Evolutionary conservation across 768 basidiomycete species (phyloP), one percentile per base, ranked within the genome.

Genomic region (Xerocomus spinulosus): DNA sequence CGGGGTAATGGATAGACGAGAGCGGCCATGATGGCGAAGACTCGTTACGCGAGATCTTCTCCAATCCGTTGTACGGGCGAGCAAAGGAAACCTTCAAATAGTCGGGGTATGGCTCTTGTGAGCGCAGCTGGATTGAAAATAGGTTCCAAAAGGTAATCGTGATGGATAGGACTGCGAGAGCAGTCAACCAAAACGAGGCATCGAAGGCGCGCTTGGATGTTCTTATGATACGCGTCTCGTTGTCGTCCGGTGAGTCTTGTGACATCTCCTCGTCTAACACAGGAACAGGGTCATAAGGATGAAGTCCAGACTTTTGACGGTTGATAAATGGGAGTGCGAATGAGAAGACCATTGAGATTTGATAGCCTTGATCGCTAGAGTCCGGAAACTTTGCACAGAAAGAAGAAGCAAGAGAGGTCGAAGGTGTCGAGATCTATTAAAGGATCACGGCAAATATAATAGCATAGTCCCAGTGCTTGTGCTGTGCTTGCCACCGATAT

Each of bases 21-120:
- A 62, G 51, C 5, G 61, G 61, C 62, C 61, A 62, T 14, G 44
- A 61, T 14, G 58, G 59, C 5, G 61, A 63, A n/a, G 62, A 61
- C 18, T 49, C 51, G n/a, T 62, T 62, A 13, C 61, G 58, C 15
- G 47, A n/a, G 6, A 62, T 44, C 38, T 39, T 61, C 30, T 58
- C 61, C 21, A 63, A 30, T 6, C 61, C 61, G 7, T 46, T 57
- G 34, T 62, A 62, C 18, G 55, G 61, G 15, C 53, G 57, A 25
- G 48, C 48, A 18, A 60, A 23, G 25, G 52, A 36, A 6, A 50
- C 51, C 9, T 60, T 48, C 18, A 55, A 15, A 39, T 36, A 42
- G 24, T 13, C 28, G 36, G 20, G 28, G 21, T 18, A 20, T 4
- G 42, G 33, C 13, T 29, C 48, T 20, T 43, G 60, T 3, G 40